Conservation (phyloP, 176 grass and related monocot species). For the Secale cereale region DNA sequence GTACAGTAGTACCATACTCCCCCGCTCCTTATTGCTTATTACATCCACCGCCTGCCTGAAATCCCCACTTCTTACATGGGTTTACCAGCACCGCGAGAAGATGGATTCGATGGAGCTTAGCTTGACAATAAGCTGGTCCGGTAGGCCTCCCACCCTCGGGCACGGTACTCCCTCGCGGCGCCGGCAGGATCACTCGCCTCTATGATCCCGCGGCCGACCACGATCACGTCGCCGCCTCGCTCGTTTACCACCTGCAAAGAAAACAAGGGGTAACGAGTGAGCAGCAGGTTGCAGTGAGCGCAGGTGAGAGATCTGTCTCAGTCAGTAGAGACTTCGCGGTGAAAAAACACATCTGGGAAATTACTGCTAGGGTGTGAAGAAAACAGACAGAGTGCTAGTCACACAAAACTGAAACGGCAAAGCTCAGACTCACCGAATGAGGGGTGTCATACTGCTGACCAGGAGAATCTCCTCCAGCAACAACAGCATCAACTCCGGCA, state of each 20-base stretch:
- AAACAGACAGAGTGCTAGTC: neutral
- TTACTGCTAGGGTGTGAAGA: neutral
- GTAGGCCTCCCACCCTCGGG: slow-evolving; percentile 80
- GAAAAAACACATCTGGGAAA: neutral
- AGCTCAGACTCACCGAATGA: slow-evolving; percentile 59
- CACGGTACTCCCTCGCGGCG: slow-evolving; percentile 53
- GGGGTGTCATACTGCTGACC: slow-evolving; percentile 79
- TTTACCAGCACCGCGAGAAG: neutral
- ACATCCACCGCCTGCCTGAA: too few relatives aligned
- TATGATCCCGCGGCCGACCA: slow-evolving; percentile 77
- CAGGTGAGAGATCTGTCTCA: neutral
- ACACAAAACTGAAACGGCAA: neutral
- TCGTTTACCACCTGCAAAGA: slow-evolving; percentile 58
- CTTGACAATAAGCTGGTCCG: slow-evolving; percentile 41
- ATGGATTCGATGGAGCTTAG: neutral
- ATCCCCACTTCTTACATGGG: too few relatives aligned
- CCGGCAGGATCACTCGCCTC: slow-evolving; percentile 52
- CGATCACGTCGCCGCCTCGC: slow-evolving; percentile 83
- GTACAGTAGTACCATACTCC: too few relatives aligned
- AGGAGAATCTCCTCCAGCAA: slow-evolving; percentile 59
- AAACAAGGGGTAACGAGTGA: neutral
- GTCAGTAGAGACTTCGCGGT: neutral
- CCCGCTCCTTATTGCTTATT: too few relatives aligned
- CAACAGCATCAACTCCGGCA: slow-evolving; percentile 72
- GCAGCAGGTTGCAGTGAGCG: neutral